A percentile compares a stretch with the other conserved stretches of the same genome.
These are phyloP conservation scores for Boletus subluridellus DNA, from an alignment of 1,284 basidiomycete genomes.

Conservation along the genomic window DNA sequence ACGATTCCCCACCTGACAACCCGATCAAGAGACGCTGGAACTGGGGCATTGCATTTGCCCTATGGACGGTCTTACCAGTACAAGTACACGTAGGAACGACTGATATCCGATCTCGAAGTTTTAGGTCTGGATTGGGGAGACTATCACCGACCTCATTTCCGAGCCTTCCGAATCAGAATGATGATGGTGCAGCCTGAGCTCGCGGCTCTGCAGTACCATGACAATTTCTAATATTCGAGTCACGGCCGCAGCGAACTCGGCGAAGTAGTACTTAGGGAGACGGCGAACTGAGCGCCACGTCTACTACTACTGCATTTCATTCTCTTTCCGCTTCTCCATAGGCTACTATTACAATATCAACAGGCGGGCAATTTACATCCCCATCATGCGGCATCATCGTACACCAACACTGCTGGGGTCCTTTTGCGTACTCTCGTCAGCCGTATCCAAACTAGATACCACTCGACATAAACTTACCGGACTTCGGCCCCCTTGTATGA, in stretches of 20 bases:
- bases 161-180: no score
- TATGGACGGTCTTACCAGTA: not conserved
- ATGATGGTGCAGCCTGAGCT: no score
- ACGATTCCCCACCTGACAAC: not conserved
- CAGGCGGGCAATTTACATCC: not conserved
- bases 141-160: not conserved
- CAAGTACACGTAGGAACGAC: no score
- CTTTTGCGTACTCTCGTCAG: constrained; percentile 17
- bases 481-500: constrained; percentile 26
- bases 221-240: not conserved
- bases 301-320: not conserved
- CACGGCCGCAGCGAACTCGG: not conserved
- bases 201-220: not conserved
- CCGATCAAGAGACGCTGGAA: not conserved
- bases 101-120: no score
- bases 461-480: constrained; percentile 25
- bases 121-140: no score
- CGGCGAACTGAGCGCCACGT: not conserved
- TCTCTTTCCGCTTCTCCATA: not conserved
- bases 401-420: constrained; percentile 40
- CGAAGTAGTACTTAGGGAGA: not conserved
- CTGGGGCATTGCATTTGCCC: not conserved
- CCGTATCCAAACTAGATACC: not conserved
- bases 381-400: constrained; percentile 31
- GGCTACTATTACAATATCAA: constrained; percentile 1